Conservation (phyloP, 2,329 filamentous ascomycete genomes). For the Trichoderma guizhouense region DNA sequence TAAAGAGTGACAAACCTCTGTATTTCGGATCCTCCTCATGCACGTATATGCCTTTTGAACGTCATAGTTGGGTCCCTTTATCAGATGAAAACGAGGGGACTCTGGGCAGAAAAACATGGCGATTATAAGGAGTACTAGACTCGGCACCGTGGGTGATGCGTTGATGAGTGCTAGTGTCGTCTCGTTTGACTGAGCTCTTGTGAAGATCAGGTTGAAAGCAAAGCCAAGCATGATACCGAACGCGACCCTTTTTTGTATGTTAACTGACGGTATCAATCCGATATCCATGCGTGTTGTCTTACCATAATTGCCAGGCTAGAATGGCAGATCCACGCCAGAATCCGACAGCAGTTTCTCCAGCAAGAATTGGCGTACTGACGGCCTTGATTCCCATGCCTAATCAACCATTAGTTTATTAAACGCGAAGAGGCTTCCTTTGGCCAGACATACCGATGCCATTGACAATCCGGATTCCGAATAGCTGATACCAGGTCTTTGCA, state of each 20-base stretch:
- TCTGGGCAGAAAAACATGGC: conserved; percentile 39
- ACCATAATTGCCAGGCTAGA: conserved; percentile 47
- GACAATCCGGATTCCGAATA: conserved; percentile 36
- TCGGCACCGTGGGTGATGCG: conserved; percentile 38
- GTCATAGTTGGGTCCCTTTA: conserved; percentile 36
- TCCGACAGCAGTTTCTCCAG: conserved; percentile 44
- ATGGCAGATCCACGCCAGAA: conserved; percentile 48
- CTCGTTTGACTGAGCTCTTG: conserved; percentile 19
- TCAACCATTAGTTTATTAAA: conserved; percentile 17
- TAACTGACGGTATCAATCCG: background rate
- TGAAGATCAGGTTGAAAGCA: conserved; percentile 38
- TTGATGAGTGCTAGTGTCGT: conserved; percentile 34
- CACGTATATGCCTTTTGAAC: conserved; percentile 37
- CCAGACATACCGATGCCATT: conserved; percentile 37
- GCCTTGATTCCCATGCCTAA: conserved; percentile 48
- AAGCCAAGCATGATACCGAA: conserved; percentile 38
- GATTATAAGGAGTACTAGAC: conserved; percentile 33
- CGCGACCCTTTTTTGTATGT: conserved; percentile 29
- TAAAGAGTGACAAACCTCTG: conserved; percentile 25
- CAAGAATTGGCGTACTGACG: conserved; percentile 46
- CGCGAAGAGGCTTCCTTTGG: background rate
- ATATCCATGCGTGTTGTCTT: background rate
- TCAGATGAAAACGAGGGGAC: conserved; percentile 41
- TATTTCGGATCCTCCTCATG: conserved; percentile 36
- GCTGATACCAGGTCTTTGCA: conserved; percentile 31